phyloP scores from a whole-genome alignment of 345 rosid species.

The Cardamine resedifolia region DNA sequence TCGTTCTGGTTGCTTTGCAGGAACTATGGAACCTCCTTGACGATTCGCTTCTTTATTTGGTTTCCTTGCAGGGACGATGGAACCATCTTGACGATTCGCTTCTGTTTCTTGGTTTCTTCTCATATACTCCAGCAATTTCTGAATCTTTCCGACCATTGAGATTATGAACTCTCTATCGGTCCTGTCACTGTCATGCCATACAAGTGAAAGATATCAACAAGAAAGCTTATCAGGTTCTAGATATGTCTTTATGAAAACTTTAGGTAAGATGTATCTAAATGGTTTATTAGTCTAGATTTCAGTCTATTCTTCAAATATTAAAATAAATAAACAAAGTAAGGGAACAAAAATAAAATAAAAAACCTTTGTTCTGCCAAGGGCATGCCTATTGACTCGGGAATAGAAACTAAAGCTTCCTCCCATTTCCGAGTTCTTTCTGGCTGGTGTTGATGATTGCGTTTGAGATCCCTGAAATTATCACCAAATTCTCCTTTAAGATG shows the following conservation, averaged over 20 bases:
- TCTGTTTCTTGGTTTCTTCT: slow-evolving; percentile 11
- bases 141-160: neutral
- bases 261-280: neutral
- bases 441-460: neutral
- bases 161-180: slow-evolving; percentile 3
- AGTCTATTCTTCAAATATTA: too few species aligned
- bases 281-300: neutral
- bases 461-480: neutral
- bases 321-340: neutral
- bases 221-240: neutral
- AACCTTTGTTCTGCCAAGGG: neutral
- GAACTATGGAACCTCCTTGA: slow-evolving; percentile 1
- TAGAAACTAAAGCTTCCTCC: slow-evolving; percentile 17
- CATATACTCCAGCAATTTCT: neutral
- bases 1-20: too few species aligned
- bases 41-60: neutral
- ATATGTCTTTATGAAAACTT: neutral
- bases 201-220: neutral
- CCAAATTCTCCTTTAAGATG: neutral
- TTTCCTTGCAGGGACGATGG: slow-evolving; percentile 41
- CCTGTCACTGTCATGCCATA: neutral
- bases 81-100: neutral
- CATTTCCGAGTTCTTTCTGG: slow-evolving; percentile 14
- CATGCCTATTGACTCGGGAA: neutral
- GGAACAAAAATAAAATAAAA: too few species aligned